Base-by-base conservation (phyloP, 495 filamentous ascomycete genomes). In the Cenococcum geophilum region DNA sequence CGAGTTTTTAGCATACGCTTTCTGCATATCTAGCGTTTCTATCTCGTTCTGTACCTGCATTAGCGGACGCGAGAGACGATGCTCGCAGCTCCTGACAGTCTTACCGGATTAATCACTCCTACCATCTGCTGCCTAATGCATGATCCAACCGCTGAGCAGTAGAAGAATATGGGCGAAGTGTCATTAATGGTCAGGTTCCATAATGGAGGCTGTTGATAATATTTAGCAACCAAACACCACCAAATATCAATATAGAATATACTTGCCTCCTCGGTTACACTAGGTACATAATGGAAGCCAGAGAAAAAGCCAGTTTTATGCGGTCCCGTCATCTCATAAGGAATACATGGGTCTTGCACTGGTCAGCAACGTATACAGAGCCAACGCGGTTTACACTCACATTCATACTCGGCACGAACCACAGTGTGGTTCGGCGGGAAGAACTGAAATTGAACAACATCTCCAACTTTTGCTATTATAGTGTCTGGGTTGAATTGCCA, bases 141-240 rank as follows among this genome's bases (percentile, higher is more conserved):
- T 12, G 69, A 72, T 4, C 66, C 70, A 0, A 77, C 76, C 2
- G 81, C 80, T 3, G 71, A 69, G 72, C 83, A 86, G 72, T 87
- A 87, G 72, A 78, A 85, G 70, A 83, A 86, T 37, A 84, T 76
- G 2, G 83, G 81, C 5, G 74, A 60, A 0, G 82, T 84, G 66
- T 81, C 76, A 65, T 85, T 86, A 65, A 87, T 73, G 4, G 57
- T 68, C 14, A 84, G 48, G 43, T 68, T 67, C 70, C 72, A 86
- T 42, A 52, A 70, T 43, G 79, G 79, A 12, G 72, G 75, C 76
- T 84, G 42, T 74, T 64, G 58, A 77, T 75, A 51, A 23, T 4
- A 27, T 51, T 51, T 14, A 51, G 48, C 48, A 51, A 51, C 18
- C 11, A 18, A 51, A 51, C 2, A 12, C 48, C 10, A 3, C 1